Percentiles rank a stretch among this genome's conserved stretches.
Conservation (phyloP, 176 grass and related monocot genomes). For the Hyparrhenia diplandra region DNA sequence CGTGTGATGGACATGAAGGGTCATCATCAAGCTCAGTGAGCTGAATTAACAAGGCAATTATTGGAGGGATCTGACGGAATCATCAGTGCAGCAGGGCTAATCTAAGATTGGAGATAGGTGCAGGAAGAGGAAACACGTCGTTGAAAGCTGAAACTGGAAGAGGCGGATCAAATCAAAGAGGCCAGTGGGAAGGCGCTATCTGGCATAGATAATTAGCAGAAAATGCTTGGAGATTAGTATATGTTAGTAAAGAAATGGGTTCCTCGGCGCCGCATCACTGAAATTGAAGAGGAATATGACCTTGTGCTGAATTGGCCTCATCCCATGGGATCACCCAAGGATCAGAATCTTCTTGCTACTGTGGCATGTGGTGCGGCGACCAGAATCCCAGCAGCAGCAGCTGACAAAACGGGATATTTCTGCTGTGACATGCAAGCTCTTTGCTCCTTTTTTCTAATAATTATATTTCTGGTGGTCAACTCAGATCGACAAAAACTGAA, state of each 20-base stretch:
- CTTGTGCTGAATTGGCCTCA: not conserved
- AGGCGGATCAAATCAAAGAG: too few relatives aligned
- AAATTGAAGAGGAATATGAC: not conserved
- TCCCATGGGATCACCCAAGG: constrained; percentile 35
- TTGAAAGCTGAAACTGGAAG: not conserved
- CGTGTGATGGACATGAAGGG: not conserved
- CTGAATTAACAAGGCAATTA: constrained; percentile 4
- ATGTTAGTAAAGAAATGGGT: not conserved
- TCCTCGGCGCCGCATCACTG: constrained; percentile 60
- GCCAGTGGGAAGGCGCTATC: too few relatives aligned
- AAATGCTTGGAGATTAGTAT: not conserved
- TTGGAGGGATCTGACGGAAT: not conserved
- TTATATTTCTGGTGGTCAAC: too few relatives aligned
- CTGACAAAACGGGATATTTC: not conserved
- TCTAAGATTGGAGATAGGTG: not conserved
- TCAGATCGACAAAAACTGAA: too few relatives aligned
- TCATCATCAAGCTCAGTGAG: not conserved
- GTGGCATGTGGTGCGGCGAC: not conserved
- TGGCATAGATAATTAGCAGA: not conserved
- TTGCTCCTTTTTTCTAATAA: too few relatives aligned
- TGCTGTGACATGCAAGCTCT: not conserved
- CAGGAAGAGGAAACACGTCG: too few relatives aligned
- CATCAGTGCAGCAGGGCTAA: not conserved
- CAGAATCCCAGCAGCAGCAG: not conserved
- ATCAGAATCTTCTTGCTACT: not conserved